Conservation (phyloP, 2,329 filamentous ascomycete genomes). For the Ophiostoma fasciatum region DNA sequence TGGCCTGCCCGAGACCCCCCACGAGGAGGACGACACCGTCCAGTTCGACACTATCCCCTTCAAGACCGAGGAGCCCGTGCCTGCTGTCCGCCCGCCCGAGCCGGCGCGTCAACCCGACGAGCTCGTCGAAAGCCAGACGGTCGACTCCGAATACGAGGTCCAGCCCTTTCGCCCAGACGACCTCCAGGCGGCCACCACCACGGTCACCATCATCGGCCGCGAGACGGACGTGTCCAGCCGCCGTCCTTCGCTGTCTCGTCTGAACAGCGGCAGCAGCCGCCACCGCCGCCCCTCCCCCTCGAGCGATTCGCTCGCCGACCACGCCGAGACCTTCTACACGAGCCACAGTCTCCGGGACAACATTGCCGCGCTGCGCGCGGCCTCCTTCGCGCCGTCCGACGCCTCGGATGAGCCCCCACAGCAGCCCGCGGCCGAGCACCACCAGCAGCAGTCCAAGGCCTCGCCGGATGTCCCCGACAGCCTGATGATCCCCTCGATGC, state of each 20-base stretch:
- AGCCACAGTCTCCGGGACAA: conserved; percentile 20
- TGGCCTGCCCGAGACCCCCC: background rate
- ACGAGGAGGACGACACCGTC: background rate
- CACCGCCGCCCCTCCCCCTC: conserved; percentile 2
- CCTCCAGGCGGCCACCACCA: conserved; percentile 29
- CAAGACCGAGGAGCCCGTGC: background rate
- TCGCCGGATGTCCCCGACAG: conserved; percentile 27
- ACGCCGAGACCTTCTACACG: conserved; percentile 19
- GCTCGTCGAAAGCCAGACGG: background rate
- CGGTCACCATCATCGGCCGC: conserved; percentile 34
- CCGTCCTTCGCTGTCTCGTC: conserved; percentile 1
- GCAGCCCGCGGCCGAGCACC: conserved; percentile 17
- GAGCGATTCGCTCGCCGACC: conserved; percentile 12
- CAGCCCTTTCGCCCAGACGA: conserved; percentile 22
- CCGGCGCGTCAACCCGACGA: too few species aligned
- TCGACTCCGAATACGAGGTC: conserved; percentile 21
- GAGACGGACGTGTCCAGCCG: conserved; percentile 23
- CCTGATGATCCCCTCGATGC: conserved; percentile 31
- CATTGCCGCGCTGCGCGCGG: conserved; percentile 19
- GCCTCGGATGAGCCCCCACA: conserved; percentile 16
- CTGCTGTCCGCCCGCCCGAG: too few species aligned
- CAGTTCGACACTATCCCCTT: background rate
- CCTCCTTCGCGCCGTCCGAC: conserved; percentile 19
- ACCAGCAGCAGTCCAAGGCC: conserved; percentile 18
- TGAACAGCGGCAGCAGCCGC: conserved; percentile 4